Percentiles rank a stretch among this genome's conserved stretches.
These are phyloP conservation scores for Jatropha podagrica DNA, from an alignment of 441 rosid genomes.

Conservation along the genomic window DNA sequence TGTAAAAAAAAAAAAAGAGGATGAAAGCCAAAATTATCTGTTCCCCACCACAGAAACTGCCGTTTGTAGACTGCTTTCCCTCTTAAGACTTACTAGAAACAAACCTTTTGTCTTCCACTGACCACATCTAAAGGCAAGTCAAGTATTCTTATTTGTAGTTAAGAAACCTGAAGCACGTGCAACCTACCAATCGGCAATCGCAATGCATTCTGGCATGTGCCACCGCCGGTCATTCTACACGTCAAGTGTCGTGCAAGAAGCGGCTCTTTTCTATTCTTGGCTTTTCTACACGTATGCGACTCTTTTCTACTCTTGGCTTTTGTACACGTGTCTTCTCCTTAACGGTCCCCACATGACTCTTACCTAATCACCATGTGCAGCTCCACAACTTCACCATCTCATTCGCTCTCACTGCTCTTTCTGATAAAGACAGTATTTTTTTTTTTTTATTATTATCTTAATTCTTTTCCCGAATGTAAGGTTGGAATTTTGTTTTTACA, in stretches of 20 bases:
- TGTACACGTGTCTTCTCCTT: constrained; percentile 22
- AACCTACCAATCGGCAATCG: background rate
- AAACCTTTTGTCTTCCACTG: background rate
- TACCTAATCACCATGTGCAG: constrained; percentile 22
- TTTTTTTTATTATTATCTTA: too few relatives aligned
- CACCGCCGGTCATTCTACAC: constrained; percentile 32
- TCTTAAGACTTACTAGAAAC: background rate
- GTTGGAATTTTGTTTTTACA: too few relatives aligned
- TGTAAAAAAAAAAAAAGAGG: too few relatives aligned
- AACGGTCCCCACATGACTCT: constrained; percentile 31
- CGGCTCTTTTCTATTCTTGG: constrained; percentile 3
- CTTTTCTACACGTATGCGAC: constrained; percentile 22
- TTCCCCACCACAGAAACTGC: constrained; percentile 16
- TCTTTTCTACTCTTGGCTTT: background rate
- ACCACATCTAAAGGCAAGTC: background rate
- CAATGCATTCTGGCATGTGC: constrained; percentile 26
- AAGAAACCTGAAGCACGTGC: constrained; percentile 34
- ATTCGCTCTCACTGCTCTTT: constrained; percentile 10
- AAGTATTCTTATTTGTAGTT: background rate
- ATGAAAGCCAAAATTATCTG: background rate
- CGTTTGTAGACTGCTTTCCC: constrained; percentile 31
- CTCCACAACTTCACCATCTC: background rate
- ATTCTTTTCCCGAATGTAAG: too few relatives aligned
- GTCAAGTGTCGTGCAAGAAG: constrained; percentile 36
- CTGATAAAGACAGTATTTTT: background rate